Percentiles rank a stretch among this genome's conserved stretches.
Conservation (phyloP, 805 yeast species). For the Spathaspora sp. region DNA sequence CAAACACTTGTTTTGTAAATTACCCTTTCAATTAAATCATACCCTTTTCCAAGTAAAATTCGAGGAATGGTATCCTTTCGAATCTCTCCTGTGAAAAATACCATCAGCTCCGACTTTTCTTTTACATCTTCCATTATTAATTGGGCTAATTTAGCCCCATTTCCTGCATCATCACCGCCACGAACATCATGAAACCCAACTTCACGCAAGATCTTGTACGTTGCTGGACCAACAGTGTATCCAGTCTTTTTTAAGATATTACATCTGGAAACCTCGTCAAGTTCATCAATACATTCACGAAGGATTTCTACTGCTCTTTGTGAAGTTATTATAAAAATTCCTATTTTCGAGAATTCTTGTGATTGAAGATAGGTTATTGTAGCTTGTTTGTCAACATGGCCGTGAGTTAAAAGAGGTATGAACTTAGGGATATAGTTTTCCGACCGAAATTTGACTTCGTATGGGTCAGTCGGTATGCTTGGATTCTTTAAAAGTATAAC, state of each 20-base stretch:
- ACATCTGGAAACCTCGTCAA: conserved; percentile 12
- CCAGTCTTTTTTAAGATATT: conserved; percentile 48
- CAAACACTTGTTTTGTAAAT: conserved; percentile 62
- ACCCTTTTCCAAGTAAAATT: conserved; percentile 42
- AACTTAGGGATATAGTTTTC: conserved; percentile 46
- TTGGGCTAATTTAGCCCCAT: conserved; percentile 69
- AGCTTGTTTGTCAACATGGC: conserved; percentile 44
- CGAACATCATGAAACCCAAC: conserved; percentile 66
- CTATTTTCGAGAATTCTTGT: conserved; percentile 34
- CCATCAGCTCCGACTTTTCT: conserved; percentile 21
- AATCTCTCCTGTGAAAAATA: conserved; percentile 83
- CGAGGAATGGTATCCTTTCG: conserved; percentile 79
- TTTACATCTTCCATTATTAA: conserved; percentile 41
- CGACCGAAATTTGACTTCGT: conserved; percentile 43
- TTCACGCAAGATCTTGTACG: conserved; percentile 51
- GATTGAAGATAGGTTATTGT: conserved; percentile 45
- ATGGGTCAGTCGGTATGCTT: conserved; percentile 67
- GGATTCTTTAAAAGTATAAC: conserved; percentile 67
- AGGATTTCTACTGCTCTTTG: conserved; percentile 89
- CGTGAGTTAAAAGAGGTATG: conserved; percentile 72
- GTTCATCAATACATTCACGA: conserved; percentile 36
- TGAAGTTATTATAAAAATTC: conserved; percentile 73
- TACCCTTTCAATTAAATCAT: conserved; percentile 52
- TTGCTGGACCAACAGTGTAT: conserved; percentile 92
- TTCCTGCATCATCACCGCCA: conserved; percentile 79